Evolutionary conservation across 768 basidiomycete species (phyloP).

Genomic region (Phallus indusiatus): DNA sequence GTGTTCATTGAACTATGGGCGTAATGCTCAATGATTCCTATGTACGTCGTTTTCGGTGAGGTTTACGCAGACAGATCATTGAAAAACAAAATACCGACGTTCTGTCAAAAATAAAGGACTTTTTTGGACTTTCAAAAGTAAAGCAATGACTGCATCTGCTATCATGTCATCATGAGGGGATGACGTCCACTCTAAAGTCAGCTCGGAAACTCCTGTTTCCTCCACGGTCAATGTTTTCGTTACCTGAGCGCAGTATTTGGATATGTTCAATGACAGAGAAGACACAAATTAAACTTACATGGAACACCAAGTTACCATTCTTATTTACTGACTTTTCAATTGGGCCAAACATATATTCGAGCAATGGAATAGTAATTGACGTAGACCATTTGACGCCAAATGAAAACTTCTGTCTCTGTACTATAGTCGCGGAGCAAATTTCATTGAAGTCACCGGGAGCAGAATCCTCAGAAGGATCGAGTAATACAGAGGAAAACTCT

Average conservation of each 20-base stretch:
- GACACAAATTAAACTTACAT: conserved; percentile 35
- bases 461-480: conserved; percentile 89
- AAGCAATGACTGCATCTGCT: conserved; percentile 86
- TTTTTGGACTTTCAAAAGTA: conserved; percentile 87
- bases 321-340: conserved; percentile 68
- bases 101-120: conserved; percentile 94
- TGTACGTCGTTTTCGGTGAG: conserved; percentile 42
- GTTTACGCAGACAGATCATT: conserved; percentile 23
- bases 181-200: conserved; percentile 90
- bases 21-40: conserved; percentile 20
- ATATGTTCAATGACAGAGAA: background rate
- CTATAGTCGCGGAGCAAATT: conserved; percentile 30
- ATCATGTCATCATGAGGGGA: conserved; percentile 97
- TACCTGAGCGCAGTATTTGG: conserved; percentile 43
- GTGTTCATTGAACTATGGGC: conserved; percentile 56
- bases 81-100: conserved; percentile 29
- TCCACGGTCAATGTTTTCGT: conserved; percentile 89
- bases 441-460: conserved; percentile 77
- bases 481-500: conserved; percentile 94
- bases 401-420: conserved; percentile 74
- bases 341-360: conserved; percentile 90
- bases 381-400: conserved; percentile 89
- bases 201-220: conserved; percentile 61
- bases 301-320: conserved; percentile 44
- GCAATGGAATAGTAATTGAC: conserved; percentile 84